Percentiles rank a stretch among this genome's conserved stretches.
phyloP scores from a whole-genome alignment of 2,329 filamentous ascomycete species.

The Cadophora malorum region DNA sequence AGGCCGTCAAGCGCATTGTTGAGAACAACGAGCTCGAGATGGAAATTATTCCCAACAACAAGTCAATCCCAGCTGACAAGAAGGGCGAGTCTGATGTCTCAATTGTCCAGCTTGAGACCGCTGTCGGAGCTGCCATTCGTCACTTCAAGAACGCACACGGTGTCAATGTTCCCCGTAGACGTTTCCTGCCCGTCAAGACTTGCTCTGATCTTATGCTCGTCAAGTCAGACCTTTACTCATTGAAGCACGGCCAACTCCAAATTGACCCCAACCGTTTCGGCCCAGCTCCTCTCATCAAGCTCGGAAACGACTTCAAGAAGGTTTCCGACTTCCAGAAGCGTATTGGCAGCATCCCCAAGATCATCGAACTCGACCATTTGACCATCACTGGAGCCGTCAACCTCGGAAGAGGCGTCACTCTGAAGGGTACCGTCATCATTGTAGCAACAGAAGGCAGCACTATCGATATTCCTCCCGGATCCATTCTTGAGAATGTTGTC shows the following conservation, averaged over 20 bases:
- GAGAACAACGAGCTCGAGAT: constrained; percentile 98
- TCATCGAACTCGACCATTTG: constrained; percentile 90
- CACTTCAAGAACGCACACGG: constrained; percentile 99
- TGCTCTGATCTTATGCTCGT: constrained; percentile 99
- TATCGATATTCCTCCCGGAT: constrained; percentile 96
- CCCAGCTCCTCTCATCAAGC: constrained; percentile 97
- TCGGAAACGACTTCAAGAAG: constrained; percentile 99
- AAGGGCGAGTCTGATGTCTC: constrained; percentile 99
- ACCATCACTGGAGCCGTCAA: constrained; percentile 98
- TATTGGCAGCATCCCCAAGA: constrained; percentile 87
- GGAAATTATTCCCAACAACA: constrained; percentile 99
- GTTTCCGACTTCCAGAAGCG: constrained; percentile 94
- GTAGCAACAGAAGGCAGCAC: constrained; percentile 97
- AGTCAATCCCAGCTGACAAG: constrained; percentile 98
- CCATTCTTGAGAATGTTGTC: constrained; percentile 97
- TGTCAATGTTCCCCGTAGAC: constrained; percentile 96
- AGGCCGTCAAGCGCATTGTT: constrained; percentile 97
- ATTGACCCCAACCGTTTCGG: constrained; percentile 97
- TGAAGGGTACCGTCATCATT: constrained; percentile 99
- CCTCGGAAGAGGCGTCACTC: constrained; percentile 90
- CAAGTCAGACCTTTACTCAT: constrained; percentile 98
- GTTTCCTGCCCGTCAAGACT: constrained; percentile 99
- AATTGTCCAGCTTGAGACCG: constrained; percentile 98
- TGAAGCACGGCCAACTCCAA: constrained; percentile 97
- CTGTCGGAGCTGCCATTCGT: constrained; percentile 96